Conservation (phyloP, 305 asterid genomes). For the Withania somnifera region DNA sequence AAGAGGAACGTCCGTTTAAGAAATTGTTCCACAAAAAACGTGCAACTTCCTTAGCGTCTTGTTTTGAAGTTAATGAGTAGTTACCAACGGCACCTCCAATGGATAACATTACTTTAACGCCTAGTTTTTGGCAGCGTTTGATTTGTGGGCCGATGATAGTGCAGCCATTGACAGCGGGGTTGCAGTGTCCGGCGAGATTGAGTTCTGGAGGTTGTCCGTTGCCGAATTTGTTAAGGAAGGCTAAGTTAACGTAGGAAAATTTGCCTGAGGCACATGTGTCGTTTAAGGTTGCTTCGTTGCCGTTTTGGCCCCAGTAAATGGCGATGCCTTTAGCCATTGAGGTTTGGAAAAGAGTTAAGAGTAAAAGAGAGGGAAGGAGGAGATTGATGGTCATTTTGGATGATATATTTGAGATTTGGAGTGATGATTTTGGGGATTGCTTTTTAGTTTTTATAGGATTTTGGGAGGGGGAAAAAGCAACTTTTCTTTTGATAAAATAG, state of each 20-base stretch:
- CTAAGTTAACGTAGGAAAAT: slow-evolving; percentile 44
- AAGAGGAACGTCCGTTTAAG: slow-evolving; percentile 18
- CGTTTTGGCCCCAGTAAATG: slow-evolving; percentile 88
- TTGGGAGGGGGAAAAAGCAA: neutral
- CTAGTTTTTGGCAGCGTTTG: slow-evolving; percentile 12
- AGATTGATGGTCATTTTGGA: neutral
- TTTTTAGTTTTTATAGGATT: neutral
- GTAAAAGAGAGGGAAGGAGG: slow-evolving; percentile 2
- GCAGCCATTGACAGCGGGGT: slow-evolving; percentile 46
- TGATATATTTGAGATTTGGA: neutral
- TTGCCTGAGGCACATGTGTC: slow-evolving; percentile 63
- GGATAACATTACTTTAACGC: slow-evolving; percentile 21
- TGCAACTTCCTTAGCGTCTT: slow-evolving; percentile 23
- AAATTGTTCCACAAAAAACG: slow-evolving; percentile 20
- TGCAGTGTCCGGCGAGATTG: slow-evolving; percentile 87
- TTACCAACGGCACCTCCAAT: slow-evolving; percentile 25
- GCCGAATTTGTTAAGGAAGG: slow-evolving; percentile 58
- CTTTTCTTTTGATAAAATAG: neutral
- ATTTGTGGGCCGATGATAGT: slow-evolving; percentile 20
- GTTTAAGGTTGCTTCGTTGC: slow-evolving; percentile 47
- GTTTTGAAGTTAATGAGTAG: slow-evolving; percentile 15
- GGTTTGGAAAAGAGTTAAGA: slow-evolving; percentile 5
- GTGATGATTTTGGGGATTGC: neutral
- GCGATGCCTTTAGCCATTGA: slow-evolving; percentile 40
- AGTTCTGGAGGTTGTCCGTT: slow-evolving; percentile 52